Base-by-base conservation (phyloP, 2,329 filamentous ascomycete genomes). In the Pseudogymnoascus sp. region DNA sequence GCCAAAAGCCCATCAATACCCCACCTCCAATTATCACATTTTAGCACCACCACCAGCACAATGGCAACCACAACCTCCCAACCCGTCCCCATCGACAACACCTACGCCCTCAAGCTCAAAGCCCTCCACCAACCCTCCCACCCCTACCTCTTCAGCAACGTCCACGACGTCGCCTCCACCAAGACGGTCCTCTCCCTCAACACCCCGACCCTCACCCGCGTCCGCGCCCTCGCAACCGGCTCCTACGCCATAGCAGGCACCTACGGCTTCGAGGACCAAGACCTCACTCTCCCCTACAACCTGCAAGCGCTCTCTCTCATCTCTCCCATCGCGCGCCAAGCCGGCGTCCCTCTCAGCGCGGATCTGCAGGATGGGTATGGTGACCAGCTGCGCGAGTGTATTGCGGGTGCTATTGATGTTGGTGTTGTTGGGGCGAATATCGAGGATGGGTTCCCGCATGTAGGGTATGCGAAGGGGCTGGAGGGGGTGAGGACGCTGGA, bases 341-440 rank as follows among this genome's bases (percentile, higher is more conserved):
- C 74, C 37, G 71, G 73, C 5, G 71, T 81, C 1, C 81, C 82
- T 0, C 69, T 87, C 0, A 81, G 79, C 0, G 80, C 79, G 4
- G 84, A 87, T 66, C 68, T 86, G 2, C 82, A 86, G 69, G 83
- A 87, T 66, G 84, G 83, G 0, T 87, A 85, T 64, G 79, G 78
- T 2, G 70, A 75, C 2, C 67, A 68, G 18, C 74, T 83, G 1
- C 75, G 72, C 4, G 74, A 77, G 4, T 78, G 75, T 0, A 73
- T 85, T 2, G 68, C 70, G 5, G 68, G 67, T 2, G 73, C 79
- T 1, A 76, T 86, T n/a, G 68, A 74, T 2, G 62, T 78, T 0
- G 83, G 83, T 0, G 82, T 75, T 0, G 79, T 80, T 1, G 83
- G 84, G 0, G 79, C 78, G 57, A 87, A 87, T 66, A 75, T 87